These are phyloP conservation scores for Ascoidea rubescens DNA, from an alignment of 805 yeast species.

Conservation along the genomic window DNA sequence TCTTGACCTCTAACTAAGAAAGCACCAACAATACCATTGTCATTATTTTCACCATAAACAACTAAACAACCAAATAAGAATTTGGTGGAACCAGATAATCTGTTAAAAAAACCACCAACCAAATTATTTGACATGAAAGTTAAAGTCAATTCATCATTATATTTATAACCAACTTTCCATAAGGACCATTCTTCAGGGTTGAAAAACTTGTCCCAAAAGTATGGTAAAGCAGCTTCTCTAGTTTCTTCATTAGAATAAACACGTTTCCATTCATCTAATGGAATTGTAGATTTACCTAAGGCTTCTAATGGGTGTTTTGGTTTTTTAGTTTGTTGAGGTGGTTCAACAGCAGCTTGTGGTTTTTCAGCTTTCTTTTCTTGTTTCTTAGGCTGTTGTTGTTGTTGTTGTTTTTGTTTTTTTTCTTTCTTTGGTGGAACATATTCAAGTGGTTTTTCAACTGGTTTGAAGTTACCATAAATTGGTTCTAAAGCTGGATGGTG, in stretches of 20 bases:
- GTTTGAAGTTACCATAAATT: background rate
- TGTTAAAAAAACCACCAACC: conserved; percentile 95
- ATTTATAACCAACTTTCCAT: conserved; percentile 92
- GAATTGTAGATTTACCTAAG: conserved; percentile 57
- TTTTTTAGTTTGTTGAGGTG: conserved; percentile 48
- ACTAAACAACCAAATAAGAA: conserved; percentile 88
- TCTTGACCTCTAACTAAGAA: conserved; percentile 95
- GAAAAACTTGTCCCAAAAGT: conserved; percentile 91
- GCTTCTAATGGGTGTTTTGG: conserved; percentile 85
- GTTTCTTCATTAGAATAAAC: conserved; percentile 94
- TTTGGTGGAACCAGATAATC: conserved; percentile 84
- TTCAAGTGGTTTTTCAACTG: background rate
- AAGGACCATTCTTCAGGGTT: conserved; percentile 89
- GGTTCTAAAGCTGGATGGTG: conserved; percentile 29
- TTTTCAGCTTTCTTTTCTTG: conserved; percentile 19
- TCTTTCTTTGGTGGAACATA: conserved; percentile 26
- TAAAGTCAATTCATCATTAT: conserved; percentile 93
- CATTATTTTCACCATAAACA: conserved; percentile 97
- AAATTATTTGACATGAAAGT: conserved; percentile 98
- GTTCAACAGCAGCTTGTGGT: conserved; percentile 23
- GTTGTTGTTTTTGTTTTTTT: conserved; percentile 65
- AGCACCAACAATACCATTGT: conserved; percentile 94
- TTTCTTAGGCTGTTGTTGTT: conserved; percentile 17
- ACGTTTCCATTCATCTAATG: conserved; percentile 92
- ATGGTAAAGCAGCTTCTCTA: conserved; percentile 85